Evolutionary conservation across 2,329 filamentous ascomycete species (phyloP).

Genomic region (Pseudodiploospora longispora): DNA sequence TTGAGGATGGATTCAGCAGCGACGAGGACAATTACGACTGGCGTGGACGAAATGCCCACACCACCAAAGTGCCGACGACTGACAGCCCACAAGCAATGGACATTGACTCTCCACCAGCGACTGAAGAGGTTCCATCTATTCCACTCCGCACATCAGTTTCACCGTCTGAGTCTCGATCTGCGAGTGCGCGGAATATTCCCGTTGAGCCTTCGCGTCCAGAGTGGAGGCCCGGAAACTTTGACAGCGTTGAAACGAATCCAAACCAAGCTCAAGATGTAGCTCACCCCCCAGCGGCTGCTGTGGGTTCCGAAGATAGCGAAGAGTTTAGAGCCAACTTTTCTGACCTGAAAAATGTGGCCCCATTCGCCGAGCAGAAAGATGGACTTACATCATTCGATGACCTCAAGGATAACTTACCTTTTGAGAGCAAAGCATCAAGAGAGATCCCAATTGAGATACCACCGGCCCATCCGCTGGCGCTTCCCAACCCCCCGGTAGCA

Average conservation of each 20-base stretch:
- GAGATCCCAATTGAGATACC: conserved; percentile 29
- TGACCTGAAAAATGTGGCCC: conserved; percentile 49
- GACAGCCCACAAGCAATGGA: conserved; percentile 56
- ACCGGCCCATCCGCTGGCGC: conserved; percentile 28
- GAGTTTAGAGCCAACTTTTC: conserved; percentile 46
- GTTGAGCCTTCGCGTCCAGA: conserved; percentile 52
- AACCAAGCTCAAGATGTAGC: conserved; percentile 9
- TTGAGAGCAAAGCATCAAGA: conserved; percentile 42
- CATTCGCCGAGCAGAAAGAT: conserved; percentile 37
- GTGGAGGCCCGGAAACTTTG: conserved; percentile 46
- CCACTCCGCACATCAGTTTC: neutral
- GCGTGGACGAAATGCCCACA: conserved; percentile 25
- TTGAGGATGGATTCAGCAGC: conserved; percentile 40
- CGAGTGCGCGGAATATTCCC: conserved; percentile 41
- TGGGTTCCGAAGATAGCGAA: conserved; percentile 48
- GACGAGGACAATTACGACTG: conserved; percentile 31
- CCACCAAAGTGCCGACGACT: conserved; percentile 16
- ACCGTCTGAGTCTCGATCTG: conserved; percentile 11
- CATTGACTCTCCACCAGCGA: conserved; percentile 46
- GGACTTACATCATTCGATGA: conserved; percentile 49
- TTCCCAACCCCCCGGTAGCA: conserved; percentile 41
- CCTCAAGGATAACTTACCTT: conserved; percentile 48
- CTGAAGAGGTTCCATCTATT: conserved; percentile 7
- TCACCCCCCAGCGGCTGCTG: conserved; percentile 26
- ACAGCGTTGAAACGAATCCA: conserved; percentile 14